phyloP scores from a whole-genome alignment of 305 asterid genomes.

The Plantago lanceolata region DNA sequence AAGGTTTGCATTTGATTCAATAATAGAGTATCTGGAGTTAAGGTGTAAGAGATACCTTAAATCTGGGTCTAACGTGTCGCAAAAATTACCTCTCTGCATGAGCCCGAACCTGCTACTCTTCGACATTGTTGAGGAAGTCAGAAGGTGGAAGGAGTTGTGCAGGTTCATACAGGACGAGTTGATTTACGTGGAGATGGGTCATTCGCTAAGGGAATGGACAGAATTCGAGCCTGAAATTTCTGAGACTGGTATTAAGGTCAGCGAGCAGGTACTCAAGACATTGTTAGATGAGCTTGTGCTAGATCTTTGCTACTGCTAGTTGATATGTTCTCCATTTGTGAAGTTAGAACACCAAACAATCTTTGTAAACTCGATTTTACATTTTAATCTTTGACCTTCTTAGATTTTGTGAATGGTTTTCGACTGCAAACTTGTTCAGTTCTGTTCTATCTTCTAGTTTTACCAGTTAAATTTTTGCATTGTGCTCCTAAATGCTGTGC shows the following conservation, averaged over 20 bases:
- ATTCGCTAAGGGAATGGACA: conserved; percentile 60
- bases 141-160: conserved; percentile 59
- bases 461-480: too few species aligned
- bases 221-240: conserved; percentile 49
- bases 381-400: too few species aligned
- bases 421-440: too few species aligned
- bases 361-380: conserved; percentile 7
- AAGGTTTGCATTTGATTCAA: conserved; percentile 57
- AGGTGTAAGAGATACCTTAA: conserved; percentile 41
- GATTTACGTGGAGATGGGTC: conserved; percentile 70
- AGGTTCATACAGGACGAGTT: conserved; percentile 47
- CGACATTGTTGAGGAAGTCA: conserved; percentile 54
- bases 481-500: too few species aligned
- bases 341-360: conserved; percentile 8
- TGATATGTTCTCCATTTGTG: conserved; percentile 3
- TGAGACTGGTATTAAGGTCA: conserved; percentile 63
- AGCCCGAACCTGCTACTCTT: conserved; percentile 44
- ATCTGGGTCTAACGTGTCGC: conserved; percentile 38
- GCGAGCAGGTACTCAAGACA: conserved; percentile 39
- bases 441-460: too few species aligned
- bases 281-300: conserved; percentile 66
- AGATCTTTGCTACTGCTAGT: conserved; percentile 36
- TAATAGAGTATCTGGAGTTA: conserved; percentile 56
- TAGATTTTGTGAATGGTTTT: too few species aligned
- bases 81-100: conserved; percentile 47